phyloP scores from a whole-genome alignment of 1,139 yeast genomes.

The Pichiaceae sp. region DNA sequence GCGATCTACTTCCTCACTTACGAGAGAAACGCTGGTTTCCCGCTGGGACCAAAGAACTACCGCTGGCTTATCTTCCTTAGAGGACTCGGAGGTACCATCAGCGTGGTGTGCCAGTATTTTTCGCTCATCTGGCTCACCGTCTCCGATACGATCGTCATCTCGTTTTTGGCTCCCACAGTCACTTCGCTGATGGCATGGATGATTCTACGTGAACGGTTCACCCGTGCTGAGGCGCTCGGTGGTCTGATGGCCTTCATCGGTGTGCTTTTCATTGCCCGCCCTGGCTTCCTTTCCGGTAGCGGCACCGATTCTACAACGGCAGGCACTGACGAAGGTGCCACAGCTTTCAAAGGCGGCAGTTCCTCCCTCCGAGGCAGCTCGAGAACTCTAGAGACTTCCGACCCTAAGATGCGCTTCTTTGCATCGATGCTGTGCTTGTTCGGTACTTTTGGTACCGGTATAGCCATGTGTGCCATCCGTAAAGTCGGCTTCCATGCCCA shows the following conservation, averaged over 20 bases:
- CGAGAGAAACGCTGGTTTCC: constrained; percentile 45
- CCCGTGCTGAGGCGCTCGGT: constrained; percentile 55
- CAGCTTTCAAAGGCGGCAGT: constrained; percentile 7
- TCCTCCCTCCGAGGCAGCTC: constrained; percentile 1
- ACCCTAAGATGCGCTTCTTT: constrained; percentile 28
- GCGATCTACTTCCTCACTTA: constrained; percentile 37
- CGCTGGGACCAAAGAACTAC: constrained; percentile 61
- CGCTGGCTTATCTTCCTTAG: constrained; percentile 46
- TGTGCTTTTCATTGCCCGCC: constrained; percentile 75
- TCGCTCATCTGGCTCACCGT: constrained; percentile 62
- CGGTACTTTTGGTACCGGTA: constrained; percentile 66
- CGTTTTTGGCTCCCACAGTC: constrained; percentile 70
- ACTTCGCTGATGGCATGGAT: constrained; percentile 72
- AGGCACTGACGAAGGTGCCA: constrained; percentile 7
- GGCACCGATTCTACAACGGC: background rate
- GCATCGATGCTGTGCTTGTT: constrained; percentile 62
- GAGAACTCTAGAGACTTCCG: constrained; percentile 19
- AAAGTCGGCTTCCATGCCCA: constrained; percentile 73
- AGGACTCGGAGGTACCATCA: constrained; percentile 70
- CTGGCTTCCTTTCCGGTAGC: constrained; percentile 57
- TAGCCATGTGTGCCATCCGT: constrained; percentile 64
- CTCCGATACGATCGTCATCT: constrained; percentile 64
- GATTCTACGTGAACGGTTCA: constrained; percentile 59
- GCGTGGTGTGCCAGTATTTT: constrained; percentile 42
- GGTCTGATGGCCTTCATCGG: constrained; percentile 66